Conservation (phyloP, 306 rosid species). For the Spatholobus suberectus region DNA sequence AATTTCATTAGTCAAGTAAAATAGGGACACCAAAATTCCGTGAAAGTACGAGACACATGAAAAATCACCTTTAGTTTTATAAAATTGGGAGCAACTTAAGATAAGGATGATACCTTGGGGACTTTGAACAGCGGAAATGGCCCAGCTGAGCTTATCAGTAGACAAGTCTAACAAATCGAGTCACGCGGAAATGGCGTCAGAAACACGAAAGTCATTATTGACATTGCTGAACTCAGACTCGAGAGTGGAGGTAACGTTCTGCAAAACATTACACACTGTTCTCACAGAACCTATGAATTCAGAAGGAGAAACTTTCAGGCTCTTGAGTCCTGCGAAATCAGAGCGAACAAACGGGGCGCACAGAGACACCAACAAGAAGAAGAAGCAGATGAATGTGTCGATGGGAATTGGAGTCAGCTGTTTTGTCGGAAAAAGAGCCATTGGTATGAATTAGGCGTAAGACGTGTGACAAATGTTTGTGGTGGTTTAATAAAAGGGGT, state of each 20-base stretch:
- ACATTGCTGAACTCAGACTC: constrained; percentile 14
- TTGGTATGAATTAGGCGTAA: no score
- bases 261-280: constrained; percentile 35
- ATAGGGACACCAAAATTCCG: no score
- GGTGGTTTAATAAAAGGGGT: no score
- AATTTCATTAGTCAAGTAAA: no score
- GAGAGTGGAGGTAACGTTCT: constrained; percentile 51
- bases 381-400: neutral
- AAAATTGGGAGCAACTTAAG: no score
- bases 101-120: constrained; percentile 48
- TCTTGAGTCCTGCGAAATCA: neutral
- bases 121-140: constrained; percentile 57
- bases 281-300: constrained; percentile 50
- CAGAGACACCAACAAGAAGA: neutral
- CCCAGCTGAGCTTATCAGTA: constrained; percentile 54
- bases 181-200: constrained; percentile 65
- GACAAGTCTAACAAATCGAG: constrained; percentile 67
- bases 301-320: constrained; percentile 51
- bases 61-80: no score
- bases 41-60: no score
- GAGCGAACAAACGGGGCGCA: neutral
- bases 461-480: no score
- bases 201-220: neutral
- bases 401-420: no score
- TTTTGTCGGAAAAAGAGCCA: no score